Conservation (phyloP, 1,284 basidiomycete species). For the Fomitopsis betulina region DNA sequence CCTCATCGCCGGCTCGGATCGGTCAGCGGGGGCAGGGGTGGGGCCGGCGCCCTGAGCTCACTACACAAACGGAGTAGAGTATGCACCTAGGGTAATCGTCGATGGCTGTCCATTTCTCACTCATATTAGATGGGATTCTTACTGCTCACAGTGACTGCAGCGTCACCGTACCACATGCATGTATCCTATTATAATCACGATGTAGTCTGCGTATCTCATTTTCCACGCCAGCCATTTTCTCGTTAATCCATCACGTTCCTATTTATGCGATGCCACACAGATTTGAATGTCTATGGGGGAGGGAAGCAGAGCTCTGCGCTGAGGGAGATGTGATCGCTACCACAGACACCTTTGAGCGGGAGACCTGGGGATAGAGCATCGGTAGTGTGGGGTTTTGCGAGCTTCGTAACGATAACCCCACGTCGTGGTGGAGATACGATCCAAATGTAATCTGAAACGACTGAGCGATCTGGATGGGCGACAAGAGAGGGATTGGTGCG, state of each 20-base stretch:
- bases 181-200: neutral
- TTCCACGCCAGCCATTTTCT: neutral
- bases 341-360: constrained; percentile 76
- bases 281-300: constrained; percentile 3
- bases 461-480: neutral
- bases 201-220: constrained; percentile 1
- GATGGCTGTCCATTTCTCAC: neutral
- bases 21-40: constrained; percentile 5
- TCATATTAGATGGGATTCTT: neutral
- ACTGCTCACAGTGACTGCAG: neutral
- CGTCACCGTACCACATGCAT: neutral
- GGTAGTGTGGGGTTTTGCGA: constrained; percentile 64
- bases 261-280: neutral
- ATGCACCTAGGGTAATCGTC: neutral
- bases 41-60: neutral
- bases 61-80: neutral
- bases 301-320: constrained; percentile 47
- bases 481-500: constrained; percentile 7
- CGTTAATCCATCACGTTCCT: neutral
- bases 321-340: constrained; percentile 86
- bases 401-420: constrained; percentile 45
- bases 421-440: constrained; percentile 43
- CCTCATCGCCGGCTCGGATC: constrained; percentile 83
- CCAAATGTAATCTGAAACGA: constrained; percentile 79
- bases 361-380: constrained; percentile 69